A percentile compares a stretch with the other conserved stretches of the same genome.
These are phyloP conservation scores for Capronia coronata DNA, from an alignment of 2,329 filamentous ascomycete genomes.

Conservation along the genomic window DNA sequence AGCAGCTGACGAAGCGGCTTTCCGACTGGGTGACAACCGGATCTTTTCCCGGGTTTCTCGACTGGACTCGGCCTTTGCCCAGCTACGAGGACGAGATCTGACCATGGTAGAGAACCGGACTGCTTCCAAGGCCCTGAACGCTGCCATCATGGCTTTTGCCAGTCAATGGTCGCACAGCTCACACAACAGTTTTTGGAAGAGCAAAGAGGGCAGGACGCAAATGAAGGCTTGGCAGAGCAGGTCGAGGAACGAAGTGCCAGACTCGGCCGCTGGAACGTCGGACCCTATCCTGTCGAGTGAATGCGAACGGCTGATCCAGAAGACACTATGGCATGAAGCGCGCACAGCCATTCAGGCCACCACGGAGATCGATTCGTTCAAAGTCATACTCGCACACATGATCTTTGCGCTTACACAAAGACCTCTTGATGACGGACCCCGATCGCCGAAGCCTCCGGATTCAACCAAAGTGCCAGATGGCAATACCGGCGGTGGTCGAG, in stretches of 20 bases:
- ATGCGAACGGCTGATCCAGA: constrained; percentile 34
- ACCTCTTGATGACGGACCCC: constrained; percentile 30
- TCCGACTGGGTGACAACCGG: constrained; percentile 42
- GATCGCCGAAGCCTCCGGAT: background rate
- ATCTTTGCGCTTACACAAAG: constrained; percentile 43
- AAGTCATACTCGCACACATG: constrained; percentile 41
- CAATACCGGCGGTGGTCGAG: too few relatives aligned
- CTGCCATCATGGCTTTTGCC: constrained; percentile 41
- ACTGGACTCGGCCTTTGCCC: constrained; percentile 36
- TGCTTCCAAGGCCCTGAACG: constrained; percentile 38
- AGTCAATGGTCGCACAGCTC: constrained; percentile 36
- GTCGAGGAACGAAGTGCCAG: background rate
- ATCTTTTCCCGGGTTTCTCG: constrained; percentile 42
- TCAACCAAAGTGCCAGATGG: too few relatives aligned
- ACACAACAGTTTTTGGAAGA: constrained; percentile 22
- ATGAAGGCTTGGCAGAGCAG: constrained; percentile 8
- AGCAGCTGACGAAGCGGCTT: constrained; percentile 40
- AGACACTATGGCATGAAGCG: constrained; percentile 41
- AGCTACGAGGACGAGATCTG: constrained; percentile 35
- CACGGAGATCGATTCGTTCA: constrained; percentile 40
- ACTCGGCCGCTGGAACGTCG: background rate
- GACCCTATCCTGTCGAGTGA: constrained; percentile 15
- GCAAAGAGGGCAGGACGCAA: constrained; percentile 17
- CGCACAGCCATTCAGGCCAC: constrained; percentile 36
- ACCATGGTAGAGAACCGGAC: constrained; percentile 36